Conservation (phyloP, 768 basidiomycete genomes). For the Royoungia palumana region DNA sequence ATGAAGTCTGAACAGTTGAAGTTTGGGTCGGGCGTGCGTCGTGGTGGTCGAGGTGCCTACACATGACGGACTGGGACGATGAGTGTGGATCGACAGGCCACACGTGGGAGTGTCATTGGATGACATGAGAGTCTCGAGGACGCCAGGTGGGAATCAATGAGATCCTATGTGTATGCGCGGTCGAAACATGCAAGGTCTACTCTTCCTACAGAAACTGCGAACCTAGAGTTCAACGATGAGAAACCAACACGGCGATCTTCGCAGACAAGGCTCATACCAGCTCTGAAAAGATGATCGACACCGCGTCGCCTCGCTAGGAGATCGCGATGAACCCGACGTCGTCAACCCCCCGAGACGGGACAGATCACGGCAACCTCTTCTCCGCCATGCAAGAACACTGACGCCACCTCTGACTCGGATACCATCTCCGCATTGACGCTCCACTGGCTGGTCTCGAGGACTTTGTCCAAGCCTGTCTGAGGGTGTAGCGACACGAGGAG, state of each 20-base stretch:
- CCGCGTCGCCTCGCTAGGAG: neutral
- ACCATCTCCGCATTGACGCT: slow-evolving; percentile 82
- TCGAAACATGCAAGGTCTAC: too few relatives aligned
- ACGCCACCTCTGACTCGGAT: slow-evolving; percentile 43
- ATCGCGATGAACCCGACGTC: neutral
- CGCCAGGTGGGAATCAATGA: too few relatives aligned
- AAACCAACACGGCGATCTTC: too few relatives aligned
- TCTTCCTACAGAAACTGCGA: too few relatives aligned
- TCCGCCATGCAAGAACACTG: slow-evolving; percentile 54
- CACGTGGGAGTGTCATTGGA: too few relatives aligned
- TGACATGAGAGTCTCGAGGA: too few relatives aligned
- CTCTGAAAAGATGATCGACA: too few relatives aligned
- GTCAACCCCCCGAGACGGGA: slow-evolving; percentile 74
- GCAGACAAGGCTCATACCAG: too few relatives aligned
- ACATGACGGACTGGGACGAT: slow-evolving; percentile 8
- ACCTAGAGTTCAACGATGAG: too few relatives aligned
- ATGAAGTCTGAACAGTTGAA: neutral
- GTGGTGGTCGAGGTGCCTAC: slow-evolving; percentile 4
- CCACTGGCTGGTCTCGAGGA: slow-evolving; percentile 66
- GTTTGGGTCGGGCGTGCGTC: neutral
- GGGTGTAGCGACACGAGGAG: slow-evolving; percentile 57
- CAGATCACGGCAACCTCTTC: slow-evolving; percentile 80
- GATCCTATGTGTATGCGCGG: too few relatives aligned
- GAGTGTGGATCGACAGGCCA: too few relatives aligned
- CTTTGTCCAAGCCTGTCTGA: slow-evolving; percentile 43